Evolutionary conservation across 768 basidiomycete genomes (phyloP).

Genomic region (Lactarius sp.): DNA sequence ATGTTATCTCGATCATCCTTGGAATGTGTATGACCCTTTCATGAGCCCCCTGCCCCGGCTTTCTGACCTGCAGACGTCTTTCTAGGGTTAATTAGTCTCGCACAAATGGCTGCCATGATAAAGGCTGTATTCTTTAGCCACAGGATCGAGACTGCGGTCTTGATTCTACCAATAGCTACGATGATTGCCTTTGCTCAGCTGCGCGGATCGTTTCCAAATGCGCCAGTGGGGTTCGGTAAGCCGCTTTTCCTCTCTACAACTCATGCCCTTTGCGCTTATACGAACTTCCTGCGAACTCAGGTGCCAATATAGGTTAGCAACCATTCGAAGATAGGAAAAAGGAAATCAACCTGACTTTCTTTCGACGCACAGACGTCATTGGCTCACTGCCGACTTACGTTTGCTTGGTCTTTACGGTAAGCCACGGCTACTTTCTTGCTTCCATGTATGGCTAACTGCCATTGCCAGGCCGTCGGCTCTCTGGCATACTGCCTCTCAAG

Average conservation of each 20-base stretch:
- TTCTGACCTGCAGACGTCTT: not conserved
- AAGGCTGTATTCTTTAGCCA: slow-evolving; percentile 26
- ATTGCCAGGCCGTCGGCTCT: not conserved
- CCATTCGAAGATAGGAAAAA: not conserved
- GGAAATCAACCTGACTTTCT: not conserved
- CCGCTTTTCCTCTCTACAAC: too few relatives aligned
- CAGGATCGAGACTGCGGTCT: slow-evolving; percentile 24
- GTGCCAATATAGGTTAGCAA: slow-evolving; percentile 16
- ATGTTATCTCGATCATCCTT: slow-evolving; percentile 11
- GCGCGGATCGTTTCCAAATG: slow-evolving; percentile 29
- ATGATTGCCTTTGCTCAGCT: slow-evolving; percentile 31
- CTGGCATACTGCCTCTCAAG: slow-evolving; percentile 10
- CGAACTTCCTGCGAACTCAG: not conserved
- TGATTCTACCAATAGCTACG: slow-evolving; percentile 28
- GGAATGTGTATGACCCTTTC: slow-evolving; percentile 19
- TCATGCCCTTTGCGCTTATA: not conserved
- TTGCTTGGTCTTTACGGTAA: slow-evolving; percentile 15
- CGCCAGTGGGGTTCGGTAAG: slow-evolving; percentile 29
- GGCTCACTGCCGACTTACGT: slow-evolving; percentile 18
- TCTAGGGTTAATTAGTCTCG: slow-evolving; percentile 18
- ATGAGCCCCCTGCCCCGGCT: not conserved
- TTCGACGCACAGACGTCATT: slow-evolving; percentile 5
- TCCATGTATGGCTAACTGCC: not conserved
- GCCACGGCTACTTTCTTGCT: not conserved
- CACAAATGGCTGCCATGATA: slow-evolving; percentile 10